phyloP scores from a whole-genome alignment of 2,329 filamentous ascomycete species.

The Colletotrichum sp. region DNA sequence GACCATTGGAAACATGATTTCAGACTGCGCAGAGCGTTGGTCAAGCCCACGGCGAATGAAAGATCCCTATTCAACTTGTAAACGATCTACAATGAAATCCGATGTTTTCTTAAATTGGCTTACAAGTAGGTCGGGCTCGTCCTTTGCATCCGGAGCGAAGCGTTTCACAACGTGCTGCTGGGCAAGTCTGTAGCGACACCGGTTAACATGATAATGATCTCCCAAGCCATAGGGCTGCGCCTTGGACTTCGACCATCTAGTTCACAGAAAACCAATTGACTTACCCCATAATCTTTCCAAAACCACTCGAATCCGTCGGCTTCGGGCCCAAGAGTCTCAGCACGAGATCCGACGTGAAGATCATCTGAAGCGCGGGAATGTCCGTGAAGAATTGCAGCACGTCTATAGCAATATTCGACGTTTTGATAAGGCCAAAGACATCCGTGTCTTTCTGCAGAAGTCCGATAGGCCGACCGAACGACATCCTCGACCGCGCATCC shows the following conservation, averaged over 20 bases:
- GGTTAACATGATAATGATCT: background rate
- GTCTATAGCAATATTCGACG: constrained; percentile 7
- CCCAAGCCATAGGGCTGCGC: background rate
- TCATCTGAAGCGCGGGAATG: background rate
- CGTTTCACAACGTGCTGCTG: background rate
- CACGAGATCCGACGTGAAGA: background rate
- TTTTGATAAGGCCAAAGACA: background rate
- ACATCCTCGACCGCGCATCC: constrained; percentile 13
- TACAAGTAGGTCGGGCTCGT: constrained; percentile 12
- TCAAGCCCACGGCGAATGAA: constrained; percentile 5
- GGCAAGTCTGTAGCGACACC: background rate
- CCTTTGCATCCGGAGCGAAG: background rate
- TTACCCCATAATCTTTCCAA: constrained; percentile 10
- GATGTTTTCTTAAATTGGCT: background rate
- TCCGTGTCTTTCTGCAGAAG: background rate
- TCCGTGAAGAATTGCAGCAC: constrained; percentile 5
- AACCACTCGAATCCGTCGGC: background rate
- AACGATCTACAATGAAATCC: background rate
- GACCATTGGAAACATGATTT: constrained; percentile 24
- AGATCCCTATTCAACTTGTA: background rate
- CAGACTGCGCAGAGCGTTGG: background rate
- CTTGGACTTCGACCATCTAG: background rate
- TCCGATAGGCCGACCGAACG: background rate
- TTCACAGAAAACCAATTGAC: background rate
- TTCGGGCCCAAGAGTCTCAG: background rate